Evolutionary conservation across 441 rosid species (phyloP).

Genomic region (Euphorbia corollata): DNA sequence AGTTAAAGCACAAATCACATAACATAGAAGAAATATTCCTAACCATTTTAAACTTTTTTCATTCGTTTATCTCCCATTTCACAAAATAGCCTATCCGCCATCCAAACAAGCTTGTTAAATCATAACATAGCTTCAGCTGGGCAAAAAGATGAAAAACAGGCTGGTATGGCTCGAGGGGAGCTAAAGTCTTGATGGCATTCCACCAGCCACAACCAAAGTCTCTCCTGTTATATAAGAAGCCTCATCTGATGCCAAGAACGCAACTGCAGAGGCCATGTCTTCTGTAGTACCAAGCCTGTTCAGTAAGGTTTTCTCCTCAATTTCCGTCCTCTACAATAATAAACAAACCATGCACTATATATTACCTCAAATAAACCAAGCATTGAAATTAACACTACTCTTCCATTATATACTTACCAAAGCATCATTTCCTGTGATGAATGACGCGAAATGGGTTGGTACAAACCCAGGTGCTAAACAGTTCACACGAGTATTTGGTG

Average conservation of each 20-base stretch:
- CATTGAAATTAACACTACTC: not conserved
- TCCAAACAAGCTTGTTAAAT: not conserved
- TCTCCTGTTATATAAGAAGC: constrained; percentile 82
- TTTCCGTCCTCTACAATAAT: constrained; percentile 37
- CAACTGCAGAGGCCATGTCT: constrained; percentile 76
- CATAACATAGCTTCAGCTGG: not conserved
- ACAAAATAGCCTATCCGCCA: too few species aligned
- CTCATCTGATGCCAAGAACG: constrained; percentile 84
- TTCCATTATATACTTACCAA: constrained; percentile 36
- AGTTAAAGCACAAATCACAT: too few species aligned
- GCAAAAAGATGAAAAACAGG: not conserved
- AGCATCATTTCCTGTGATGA: constrained; percentile 39
- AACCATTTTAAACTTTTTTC: too few species aligned
- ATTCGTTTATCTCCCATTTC: too few species aligned
- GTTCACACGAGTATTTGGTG: constrained; percentile 72
- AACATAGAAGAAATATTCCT: too few species aligned
- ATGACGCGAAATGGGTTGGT: constrained; percentile 69
- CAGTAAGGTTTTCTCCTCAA: constrained; percentile 52
- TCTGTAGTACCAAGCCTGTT: constrained; percentile 67
- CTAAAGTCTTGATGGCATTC: constrained; percentile 72
- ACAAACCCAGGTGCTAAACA: constrained; percentile 85
- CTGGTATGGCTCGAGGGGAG: not conserved
- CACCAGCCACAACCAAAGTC: constrained; percentile 79
- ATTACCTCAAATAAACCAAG: not conserved
- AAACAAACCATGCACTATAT: constrained; percentile 12